Evolutionary conservation across 768 basidiomycete genomes (phyloP), one percentile per base, ranked within the genome.

Genomic region (Leccinellum luteum): DNA sequence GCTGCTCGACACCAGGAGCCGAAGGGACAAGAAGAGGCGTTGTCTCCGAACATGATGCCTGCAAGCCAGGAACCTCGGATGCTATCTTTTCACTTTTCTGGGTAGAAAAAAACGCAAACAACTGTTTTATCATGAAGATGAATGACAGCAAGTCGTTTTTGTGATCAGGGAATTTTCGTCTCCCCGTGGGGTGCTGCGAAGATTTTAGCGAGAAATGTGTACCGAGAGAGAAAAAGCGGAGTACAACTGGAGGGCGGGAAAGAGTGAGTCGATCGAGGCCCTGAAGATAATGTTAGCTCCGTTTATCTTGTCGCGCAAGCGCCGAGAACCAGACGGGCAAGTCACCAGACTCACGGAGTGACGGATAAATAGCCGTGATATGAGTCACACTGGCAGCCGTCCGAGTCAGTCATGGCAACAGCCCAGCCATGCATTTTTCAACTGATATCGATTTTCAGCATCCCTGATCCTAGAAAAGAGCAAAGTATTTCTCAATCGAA

Each of bases 21-120:
- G 76, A 76, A 1, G 81, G 78, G 19, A 73, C 71, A 0, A 88
- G 75, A 23, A 89, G 71, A 14, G 85, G 85, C 0, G 85, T 87
- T 23, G 74, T 81, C 66, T 89, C 87, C 2, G 63, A 75, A 67
- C 38, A 50, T 1, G 27, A 41, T 21, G 28, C 28, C 28, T 32
- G 57, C 9, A 52, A 48, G 4, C 31, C 19, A 47, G 57, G 50
- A 35, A 52, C 59, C 27, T 14, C 52, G 21, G 51, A 52, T 4
- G 44, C 19, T 17, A 31, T 41, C 30, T 58, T 56, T 9, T 30
- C 38, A 23, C 8, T 3, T 9, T 21, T 44, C 12, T 17, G 28
- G 7, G 8, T 0, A 28, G 56, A 57, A 45, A 54, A 30, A 12
- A 50, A 56, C 19, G 30, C 12, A 21, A 65, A 38, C 41, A 56